Evolutionary conservation across 768 basidiomycete genomes (phyloP).

Genomic region (Hypsizygus marmoreus): DNA sequence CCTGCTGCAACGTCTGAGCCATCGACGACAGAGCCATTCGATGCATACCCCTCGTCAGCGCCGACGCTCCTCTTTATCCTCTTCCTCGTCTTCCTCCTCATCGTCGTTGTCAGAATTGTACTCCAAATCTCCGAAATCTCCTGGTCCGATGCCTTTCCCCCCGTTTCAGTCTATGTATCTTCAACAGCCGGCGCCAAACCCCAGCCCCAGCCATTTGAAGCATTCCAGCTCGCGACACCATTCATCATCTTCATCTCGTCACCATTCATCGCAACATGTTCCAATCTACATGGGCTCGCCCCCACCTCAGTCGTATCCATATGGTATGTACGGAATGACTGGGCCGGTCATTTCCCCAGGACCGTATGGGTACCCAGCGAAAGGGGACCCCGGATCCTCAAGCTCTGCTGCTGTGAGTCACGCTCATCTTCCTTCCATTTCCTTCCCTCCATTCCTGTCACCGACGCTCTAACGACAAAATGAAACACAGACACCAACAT

Average conservation of each 20-base stretch:
- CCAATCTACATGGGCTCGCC: constrained; percentile 6
- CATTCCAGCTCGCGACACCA: constrained; percentile 5
- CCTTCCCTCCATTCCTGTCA: neutral
- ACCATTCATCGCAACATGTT: constrained; percentile 5
- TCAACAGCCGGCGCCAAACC: constrained; percentile 6
- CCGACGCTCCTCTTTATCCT: constrained; percentile 9
- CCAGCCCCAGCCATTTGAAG: neutral
- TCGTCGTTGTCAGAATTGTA: constrained; percentile 1
- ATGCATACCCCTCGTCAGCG: constrained; percentile 5
- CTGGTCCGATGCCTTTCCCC: constrained; percentile 12
- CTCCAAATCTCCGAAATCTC: neutral
- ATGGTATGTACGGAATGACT: neutral
- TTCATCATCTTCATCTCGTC: neutral
- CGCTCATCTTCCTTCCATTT: neutral
- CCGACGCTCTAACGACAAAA: too few relatives aligned
- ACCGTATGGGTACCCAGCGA: neutral
- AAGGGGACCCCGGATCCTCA: neutral
- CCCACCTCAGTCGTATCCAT: constrained; percentile 4
- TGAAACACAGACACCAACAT: constrained; percentile 2
- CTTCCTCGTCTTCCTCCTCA: constrained; percentile 13
- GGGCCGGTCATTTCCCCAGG: constrained; percentile 5
- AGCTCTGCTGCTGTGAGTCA: constrained; percentile 6
- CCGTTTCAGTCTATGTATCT: constrained; percentile 9
- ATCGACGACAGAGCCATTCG: constrained; percentile 3
- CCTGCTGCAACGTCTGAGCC: constrained; percentile 6